Conservation (phyloP, 148 eudicot genomes). For the Heliosperma pusillum region DNA sequence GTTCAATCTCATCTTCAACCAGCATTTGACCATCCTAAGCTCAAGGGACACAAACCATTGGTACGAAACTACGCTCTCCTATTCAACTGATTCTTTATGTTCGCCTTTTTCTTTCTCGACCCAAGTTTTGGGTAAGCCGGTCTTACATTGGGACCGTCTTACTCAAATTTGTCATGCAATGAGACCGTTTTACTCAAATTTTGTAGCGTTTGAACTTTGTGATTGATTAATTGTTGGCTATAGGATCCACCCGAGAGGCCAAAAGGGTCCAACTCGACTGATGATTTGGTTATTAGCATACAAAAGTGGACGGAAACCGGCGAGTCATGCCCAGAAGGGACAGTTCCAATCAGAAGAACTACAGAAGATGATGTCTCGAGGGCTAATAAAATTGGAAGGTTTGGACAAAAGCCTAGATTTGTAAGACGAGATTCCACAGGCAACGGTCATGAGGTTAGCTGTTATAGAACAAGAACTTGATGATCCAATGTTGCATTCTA, state of each 20-base stretch:
- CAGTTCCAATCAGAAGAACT: slow-evolving; percentile 85
- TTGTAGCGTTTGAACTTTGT: not conserved
- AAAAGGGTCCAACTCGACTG: slow-evolving; percentile 37
- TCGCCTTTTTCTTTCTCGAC: not conserved
- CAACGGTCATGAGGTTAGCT: slow-evolving; percentile 81
- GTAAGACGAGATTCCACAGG: slow-evolving; percentile 71
- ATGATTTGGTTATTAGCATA: slow-evolving; percentile 33
- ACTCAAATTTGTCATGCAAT: no score
- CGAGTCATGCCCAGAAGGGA: slow-evolving; percentile 91
- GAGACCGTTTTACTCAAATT: not conserved
- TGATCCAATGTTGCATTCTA: no score
- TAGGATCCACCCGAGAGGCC: slow-evolving; percentile 92
- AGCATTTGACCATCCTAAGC: slow-evolving; percentile 94
- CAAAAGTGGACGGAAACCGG: slow-evolving; percentile 67
- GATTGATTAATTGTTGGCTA: slow-evolving; percentile 6
- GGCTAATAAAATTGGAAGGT: slow-evolving; percentile 53
- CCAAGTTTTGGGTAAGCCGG: no score
- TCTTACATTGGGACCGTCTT: no score
- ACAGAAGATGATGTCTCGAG: slow-evolving; percentile 70
- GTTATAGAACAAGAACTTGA: not conserved
- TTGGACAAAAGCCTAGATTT: slow-evolving; percentile 62
- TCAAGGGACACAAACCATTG: slow-evolving; percentile 83
- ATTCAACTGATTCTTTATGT: not conserved
- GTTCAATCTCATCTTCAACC: slow-evolving; percentile 87
- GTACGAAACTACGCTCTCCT: slow-evolving; percentile 20